A percentile compares a stretch with the other conserved stretches of the same genome.
Evolutionary conservation across 108 stramenopile species (phyloP).

Genomic region (Pseudonitzschia delicatissima): DNA sequence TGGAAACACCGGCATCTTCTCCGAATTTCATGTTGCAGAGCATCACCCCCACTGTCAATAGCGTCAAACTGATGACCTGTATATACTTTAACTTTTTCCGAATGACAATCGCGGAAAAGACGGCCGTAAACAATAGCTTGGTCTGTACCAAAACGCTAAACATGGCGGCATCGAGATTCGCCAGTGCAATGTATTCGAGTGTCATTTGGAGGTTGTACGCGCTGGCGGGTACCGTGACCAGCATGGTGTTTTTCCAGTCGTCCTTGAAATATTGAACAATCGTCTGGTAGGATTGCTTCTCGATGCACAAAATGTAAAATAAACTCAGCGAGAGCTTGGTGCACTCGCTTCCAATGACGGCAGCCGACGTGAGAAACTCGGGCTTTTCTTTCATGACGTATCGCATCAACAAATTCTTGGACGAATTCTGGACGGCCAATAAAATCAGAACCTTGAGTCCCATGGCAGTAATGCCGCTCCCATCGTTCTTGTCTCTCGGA

Average conservation of each 20-base stretch:
- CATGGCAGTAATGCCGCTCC: slow-evolving; percentile 18
- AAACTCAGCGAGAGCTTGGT: slow-evolving; percentile 57
- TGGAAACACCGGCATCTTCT: slow-evolving; percentile 11
- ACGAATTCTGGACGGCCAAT: slow-evolving; percentile 79
- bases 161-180: slow-evolving; percentile 90
- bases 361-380: slow-evolving; percentile 67
- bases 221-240: slow-evolving; percentile 89
- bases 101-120: slow-evolving; percentile 86
- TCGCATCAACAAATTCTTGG: slow-evolving; percentile 78
- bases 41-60: slow-evolving; percentile 91
- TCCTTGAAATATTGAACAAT: slow-evolving; percentile 54
- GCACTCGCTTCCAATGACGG: slow-evolving; percentile 66
- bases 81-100: slow-evolving; percentile 65
- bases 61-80: slow-evolving; percentile 75
- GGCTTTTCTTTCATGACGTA: slow-evolving; percentile 79
- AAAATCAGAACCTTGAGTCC: slow-evolving; percentile 70
- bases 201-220: slow-evolving; percentile 95
- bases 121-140: slow-evolving; percentile 84
- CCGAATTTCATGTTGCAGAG: slow-evolving; percentile 62
- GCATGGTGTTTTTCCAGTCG: slow-evolving; percentile 69
- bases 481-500: neutral
- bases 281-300: slow-evolving; percentile 25
- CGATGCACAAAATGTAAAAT: slow-evolving; percentile 58
- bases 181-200: slow-evolving; percentile 91
- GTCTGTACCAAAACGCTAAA: slow-evolving; percentile 93